Base-by-base conservation (phyloP, 495 filamentous ascomycete species). In the Venustampulla echinocandica region DNA sequence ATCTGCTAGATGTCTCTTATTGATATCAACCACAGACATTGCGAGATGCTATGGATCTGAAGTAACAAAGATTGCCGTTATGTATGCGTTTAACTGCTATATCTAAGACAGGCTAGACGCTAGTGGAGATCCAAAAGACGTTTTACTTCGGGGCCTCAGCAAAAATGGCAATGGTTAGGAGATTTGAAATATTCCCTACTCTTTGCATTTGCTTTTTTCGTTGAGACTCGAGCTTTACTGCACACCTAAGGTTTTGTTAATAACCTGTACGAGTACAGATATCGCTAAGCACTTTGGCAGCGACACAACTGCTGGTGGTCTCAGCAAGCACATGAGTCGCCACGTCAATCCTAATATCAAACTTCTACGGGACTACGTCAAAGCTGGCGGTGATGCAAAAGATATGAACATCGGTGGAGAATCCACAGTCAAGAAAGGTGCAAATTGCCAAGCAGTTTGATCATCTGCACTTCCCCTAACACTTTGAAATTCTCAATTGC, bases 21-120 rank as follows among this genome's bases (percentile, higher is more conserved):
- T 50, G 41, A 50, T 22, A 23, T 30, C 32, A n/a, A n/a, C n/a
- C 14, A 10, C 17, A 51, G 48, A 39, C 15, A 20, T 51, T 21
- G 1, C 32, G 3, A 32, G 18, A 11, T 44, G 30, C 32, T 51
- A 44, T 32, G 48, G 48, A n/a, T 28, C 24, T 14, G 48, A 51
- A 37, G 25, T 13, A 1, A 46, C 48, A 2, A 17, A 6, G 2
- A 5, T 1, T 3, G 43, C 44, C n/a, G 7, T 53, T n/a, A n/a
- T 46, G 25, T 34, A 35, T 15, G n/a, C 27, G 11, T 58, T 73
- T 42, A 33, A n/a, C 27, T 7, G 13, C 7, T 7, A 30, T 13
- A 30, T 30, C 27, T 13, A 7, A 7, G 27, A 6, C 27, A 30
- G 13, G 13, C 27, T 54, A 4, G 18, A 2, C 18, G 23, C 25